These are phyloP conservation scores for Pseudonitzschia delicatissima DNA, from an alignment of 108 stramenopile genomes.

Conservation along the genomic window DNA sequence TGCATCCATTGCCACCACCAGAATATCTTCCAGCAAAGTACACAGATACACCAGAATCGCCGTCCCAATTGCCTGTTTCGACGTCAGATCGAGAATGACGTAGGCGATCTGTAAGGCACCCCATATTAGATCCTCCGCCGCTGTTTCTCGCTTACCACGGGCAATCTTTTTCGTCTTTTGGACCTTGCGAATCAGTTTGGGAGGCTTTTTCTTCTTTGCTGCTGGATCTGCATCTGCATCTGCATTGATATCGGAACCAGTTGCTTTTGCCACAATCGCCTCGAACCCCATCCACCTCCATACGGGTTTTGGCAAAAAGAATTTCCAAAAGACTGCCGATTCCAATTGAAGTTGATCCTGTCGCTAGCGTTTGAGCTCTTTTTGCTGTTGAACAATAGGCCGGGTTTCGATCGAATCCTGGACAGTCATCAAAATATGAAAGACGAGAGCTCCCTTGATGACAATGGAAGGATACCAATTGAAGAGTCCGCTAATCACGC, in stretches of 20 bases:
- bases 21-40: not conserved
- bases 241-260: not conserved
- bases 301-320: constrained; percentile 6
- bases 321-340: constrained; percentile 3
- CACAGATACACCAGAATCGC: not conserved
- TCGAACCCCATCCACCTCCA: not conserved
- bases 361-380: not conserved
- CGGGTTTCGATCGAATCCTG: not conserved
- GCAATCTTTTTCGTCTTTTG: not conserved
- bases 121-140: constrained; percentile 6
- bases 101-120: constrained; percentile 3
- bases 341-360: not conserved
- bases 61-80: not conserved
- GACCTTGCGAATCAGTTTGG: not conserved
- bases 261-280: not conserved
- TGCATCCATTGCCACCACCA: not conserved
- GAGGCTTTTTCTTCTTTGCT: not conserved
- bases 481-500: not conserved
- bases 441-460: not conserved
- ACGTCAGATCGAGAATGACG: not conserved
- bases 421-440: not conserved
- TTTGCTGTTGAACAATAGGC: not conserved
- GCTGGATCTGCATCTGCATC: not conserved
- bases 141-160: not conserved
- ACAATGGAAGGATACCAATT: not conserved